Base-by-base conservation (phyloP, 768 basidiomycete species). In the Collybiopsis confluens region DNA sequence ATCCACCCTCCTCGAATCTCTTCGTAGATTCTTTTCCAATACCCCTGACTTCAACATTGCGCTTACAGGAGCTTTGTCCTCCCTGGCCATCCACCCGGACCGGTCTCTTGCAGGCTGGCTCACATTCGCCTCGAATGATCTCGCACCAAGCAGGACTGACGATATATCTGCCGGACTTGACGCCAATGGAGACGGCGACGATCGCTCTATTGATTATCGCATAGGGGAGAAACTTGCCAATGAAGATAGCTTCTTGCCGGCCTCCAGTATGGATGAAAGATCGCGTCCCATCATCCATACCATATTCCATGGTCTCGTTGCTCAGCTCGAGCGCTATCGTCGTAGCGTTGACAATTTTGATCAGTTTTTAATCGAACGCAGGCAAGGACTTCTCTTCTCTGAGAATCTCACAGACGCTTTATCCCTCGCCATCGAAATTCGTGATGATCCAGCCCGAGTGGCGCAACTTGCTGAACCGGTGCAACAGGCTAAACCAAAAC, bases 341-440 rank as follows among this genome's bases (percentile, higher is more conserved):
- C 74, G 79, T 37, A 65, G 77, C 18, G 84, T 96, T 26, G 78
- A 86, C 20, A 73, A 86, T 43, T 97, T 98, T 63, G 93, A 98
- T 71, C 80, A 79, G 63, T 90, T 82, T 62, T 80, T 98, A 2
- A 67, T 83, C 1, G 92, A 98, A 68, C 81, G 96, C 33, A 80
- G 96, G 16, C 88, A 88, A 63, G 95, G 94, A 1, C 75, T 98
- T 8, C 70, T 96, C 16, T 97, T 96, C 68, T 88, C 88, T 3
- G 94, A 97, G 70, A 94, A 94, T 64, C 72, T 97, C 33, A 89
- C 85, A 6, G 96, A 98, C 61, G 95, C 95, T 3, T 73, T 98
- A 54, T 87, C 78, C 42, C 72, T 92, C 43, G 78, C 75, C 13
- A 71, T 93, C 52, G 87, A 93, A 54, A 67, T 88, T 21, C 72